Evolutionary conservation across 305 asterid genomes (phyloP), one percentile per base, ranked within the genome.

Genomic region (Ajuga reptans): DNA sequence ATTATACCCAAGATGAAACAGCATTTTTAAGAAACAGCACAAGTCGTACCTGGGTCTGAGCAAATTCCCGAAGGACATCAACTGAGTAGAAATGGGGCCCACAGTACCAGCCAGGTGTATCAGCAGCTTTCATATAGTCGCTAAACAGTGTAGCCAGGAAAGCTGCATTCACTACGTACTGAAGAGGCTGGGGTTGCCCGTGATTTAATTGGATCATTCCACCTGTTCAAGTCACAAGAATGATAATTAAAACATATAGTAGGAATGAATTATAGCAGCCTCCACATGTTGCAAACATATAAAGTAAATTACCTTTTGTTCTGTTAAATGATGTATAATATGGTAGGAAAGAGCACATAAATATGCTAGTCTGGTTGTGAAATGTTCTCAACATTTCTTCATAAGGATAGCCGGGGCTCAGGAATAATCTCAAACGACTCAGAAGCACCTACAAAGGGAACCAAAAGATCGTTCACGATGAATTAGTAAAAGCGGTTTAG

Each of bases 361-460:
- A 79, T 74, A 90, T 80, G 83, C 84, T 82, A 6, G 99, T 91
- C 80, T 93, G 99, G 75, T 91, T 93, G 88, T 93, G 99, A 62
- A 86, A 93, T 60, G 99, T 80, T 1, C 72, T 82, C 89, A 93
- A 76, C 49, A 87, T 89, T 71, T 91, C 97, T 81, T 93, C 99
- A 11, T 93, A 93, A 10, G 99, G 99, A 77, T 91, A 93, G 9
- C 97, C 97, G 4, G 99, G 99, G 78, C 96, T 87, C 75, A 91
- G 75, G 85, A 93, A 90, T 66, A 93, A 76, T 77, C 99, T 81
- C 77, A 93, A 57, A 0, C 99, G 99, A 78, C 91, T 93, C 74
- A 93, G 83, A 71, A 93, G 91, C 71, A 93, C 92, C 98, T 93
- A 64, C 18, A 46, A 9, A 55, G 45, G 41, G 62, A 53, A 78